Conservation (phyloP, 495 filamentous ascomycete genomes). For the Penicillium goetzii region DNA sequence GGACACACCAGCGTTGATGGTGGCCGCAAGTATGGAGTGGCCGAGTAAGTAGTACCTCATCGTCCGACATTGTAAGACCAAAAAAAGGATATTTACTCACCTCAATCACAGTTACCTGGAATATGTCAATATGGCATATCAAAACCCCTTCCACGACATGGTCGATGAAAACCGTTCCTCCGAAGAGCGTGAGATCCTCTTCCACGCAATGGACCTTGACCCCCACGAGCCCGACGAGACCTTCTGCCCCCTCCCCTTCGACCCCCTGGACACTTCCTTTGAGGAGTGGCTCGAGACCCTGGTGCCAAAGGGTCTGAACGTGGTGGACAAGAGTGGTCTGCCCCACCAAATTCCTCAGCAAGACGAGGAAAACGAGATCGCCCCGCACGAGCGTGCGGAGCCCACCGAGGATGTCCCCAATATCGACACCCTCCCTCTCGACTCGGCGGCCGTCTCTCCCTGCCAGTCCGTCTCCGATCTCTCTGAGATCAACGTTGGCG, state of each 20-base stretch:
- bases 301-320: not conserved
- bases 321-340: not conserved
- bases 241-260: too few species aligned
- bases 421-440: not conserved
- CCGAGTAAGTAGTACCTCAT: not conserved
- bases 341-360: not conserved
- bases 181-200: not conserved
- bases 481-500: not conserved
- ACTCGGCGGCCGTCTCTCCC: not conserved
- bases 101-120: not conserved
- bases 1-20: not conserved
- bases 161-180: not conserved
- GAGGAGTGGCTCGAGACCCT: constrained; percentile 1
- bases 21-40: not conserved
- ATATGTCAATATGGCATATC: not conserved
- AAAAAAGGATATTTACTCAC: not conserved
- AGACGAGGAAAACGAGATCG: not conserved
- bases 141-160: not conserved
- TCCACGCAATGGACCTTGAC: not conserved
- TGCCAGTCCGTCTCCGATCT: not conserved
- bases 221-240: not conserved
- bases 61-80: not conserved
- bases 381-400: not conserved
- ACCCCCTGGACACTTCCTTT: not conserved
- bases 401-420: not conserved